Percentiles rank a stretch among this genome's conserved stretches.
These are phyloP conservation scores for Geotrichum fermentans DNA, from an alignment of 1,139 yeast species.

Conservation along the genomic window DNA sequence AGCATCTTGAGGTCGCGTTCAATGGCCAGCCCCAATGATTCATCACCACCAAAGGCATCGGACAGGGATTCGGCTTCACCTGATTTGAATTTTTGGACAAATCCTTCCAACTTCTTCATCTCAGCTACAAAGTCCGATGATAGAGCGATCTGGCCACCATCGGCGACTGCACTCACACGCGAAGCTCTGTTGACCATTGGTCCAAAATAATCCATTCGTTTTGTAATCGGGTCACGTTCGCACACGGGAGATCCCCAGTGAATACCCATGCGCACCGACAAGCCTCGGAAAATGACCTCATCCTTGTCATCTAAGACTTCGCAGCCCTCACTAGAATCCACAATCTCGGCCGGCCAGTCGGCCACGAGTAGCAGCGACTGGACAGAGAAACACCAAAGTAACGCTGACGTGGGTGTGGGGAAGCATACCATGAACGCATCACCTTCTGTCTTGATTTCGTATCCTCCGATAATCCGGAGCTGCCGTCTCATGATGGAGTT, in stretches of 20 bases:
- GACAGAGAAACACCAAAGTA: constrained; percentile 91
- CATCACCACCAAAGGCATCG: constrained; percentile 61
- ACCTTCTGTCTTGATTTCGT: constrained; percentile 98
- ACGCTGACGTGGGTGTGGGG: constrained; percentile 85
- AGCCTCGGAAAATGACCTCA: constrained; percentile 66
- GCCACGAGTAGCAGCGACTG: constrained; percentile 78
- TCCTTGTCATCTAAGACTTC: constrained; percentile 69
- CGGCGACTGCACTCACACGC: constrained; percentile 89
- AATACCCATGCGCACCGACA: constrained; percentile 94
- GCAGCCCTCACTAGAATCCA: constrained; percentile 80
- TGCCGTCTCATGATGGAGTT: constrained; percentile 93
- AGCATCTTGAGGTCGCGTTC: constrained; percentile 65
- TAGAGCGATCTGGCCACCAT: constrained; percentile 94
- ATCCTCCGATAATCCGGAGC: constrained; percentile 87
- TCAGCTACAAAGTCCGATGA: constrained; percentile 78
- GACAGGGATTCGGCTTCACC: constrained; percentile 37
- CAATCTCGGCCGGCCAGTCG: constrained; percentile 94
- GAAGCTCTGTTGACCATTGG: constrained; percentile 97
- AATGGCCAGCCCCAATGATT: constrained; percentile 56
- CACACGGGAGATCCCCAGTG: constrained; percentile 98
- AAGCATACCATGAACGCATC: constrained; percentile 99
- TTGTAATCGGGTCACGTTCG: constrained; percentile 88
- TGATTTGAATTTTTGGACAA: constrained; percentile 48
- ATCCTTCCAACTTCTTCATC: constrained; percentile 52
- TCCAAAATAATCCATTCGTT: constrained; percentile 97